Evolutionary conservation across 164 flowering plant species (phyloP).

Genomic region (Umbilicus rupestris): DNA sequence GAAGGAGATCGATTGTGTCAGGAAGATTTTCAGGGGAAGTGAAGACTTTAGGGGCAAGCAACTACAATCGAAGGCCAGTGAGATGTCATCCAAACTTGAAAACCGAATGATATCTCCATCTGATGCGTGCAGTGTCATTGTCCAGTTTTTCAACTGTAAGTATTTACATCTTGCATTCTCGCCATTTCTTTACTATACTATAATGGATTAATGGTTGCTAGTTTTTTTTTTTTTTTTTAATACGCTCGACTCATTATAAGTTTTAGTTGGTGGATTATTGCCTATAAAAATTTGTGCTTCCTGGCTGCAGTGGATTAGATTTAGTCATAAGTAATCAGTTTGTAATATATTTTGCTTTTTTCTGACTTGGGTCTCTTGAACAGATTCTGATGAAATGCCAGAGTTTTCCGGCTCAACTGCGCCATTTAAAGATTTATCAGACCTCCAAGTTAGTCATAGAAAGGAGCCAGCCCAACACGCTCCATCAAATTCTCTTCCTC

Average conservation of each 20-base stretch:
- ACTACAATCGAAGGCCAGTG: conserved; percentile 48
- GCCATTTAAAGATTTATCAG: conserved; percentile 32
- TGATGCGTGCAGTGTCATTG: conserved; percentile 54
- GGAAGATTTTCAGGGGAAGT: conserved; percentile 67
- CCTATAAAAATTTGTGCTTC: too few relatives aligned
- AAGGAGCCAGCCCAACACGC: conserved; percentile 29
- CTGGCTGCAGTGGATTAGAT: too few relatives aligned
- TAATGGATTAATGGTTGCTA: too few relatives aligned
- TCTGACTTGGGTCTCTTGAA: background rate
- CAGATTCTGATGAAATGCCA: conserved; percentile 35
- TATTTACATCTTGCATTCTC: conserved; percentile 6
- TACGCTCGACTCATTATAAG: too few relatives aligned
- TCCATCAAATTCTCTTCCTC: conserved; percentile 25
- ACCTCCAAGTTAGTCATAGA: conserved; percentile 24
- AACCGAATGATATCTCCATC: conserved; percentile 40
- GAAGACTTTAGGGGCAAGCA: conserved; percentile 72
- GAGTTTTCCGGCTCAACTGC: conserved; percentile 27
- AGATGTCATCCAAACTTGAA: conserved; percentile 48
- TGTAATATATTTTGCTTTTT: background rate
- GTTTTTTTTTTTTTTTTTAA: too few relatives aligned
- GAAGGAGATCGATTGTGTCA: conserved; percentile 82
- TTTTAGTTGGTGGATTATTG: too few relatives aligned
- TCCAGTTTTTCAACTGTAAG: conserved; percentile 72
- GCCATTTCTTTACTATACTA: too few relatives aligned
- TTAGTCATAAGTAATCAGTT: too few relatives aligned